Base-by-base conservation (phyloP, 768 basidiomycete species). In the Neoboletus subvelutipes region DNA sequence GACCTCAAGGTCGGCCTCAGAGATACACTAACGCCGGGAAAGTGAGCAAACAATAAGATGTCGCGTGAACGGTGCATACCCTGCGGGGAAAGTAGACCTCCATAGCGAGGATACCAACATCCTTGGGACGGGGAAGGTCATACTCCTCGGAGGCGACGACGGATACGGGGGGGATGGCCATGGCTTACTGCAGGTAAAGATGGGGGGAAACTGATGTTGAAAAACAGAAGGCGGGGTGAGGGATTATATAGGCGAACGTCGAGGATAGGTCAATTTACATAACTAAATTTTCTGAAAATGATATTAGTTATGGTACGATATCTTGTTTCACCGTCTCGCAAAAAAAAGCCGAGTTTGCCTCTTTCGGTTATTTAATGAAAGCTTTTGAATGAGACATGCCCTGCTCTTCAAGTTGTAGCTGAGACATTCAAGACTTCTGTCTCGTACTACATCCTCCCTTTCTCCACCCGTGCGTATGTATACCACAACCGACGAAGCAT, bases 1-100 rank as follows among this genome's bases (percentile, higher is more conserved):
- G 54, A 80, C 87, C 73, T 98, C 96, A 49, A 99, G 87, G 62
- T 91, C 95, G 52, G 88, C 85, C 76, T 98, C 94, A 10, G 94
- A 94, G 77, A 99, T 90, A 77, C 95, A 97, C 88, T 97, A 50
- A 10, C 9, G 41, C 12, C 29, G 49, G 52, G 15, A 22, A 36
- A 24, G 53, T 66, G 46, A 64, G 67, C 24, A 33, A 41, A 20
- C 28, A 24, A 5, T 0, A 3, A 54, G n/a, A 28, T 39, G 62
- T 62, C 57, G 50, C 63, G 55, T 50, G 57, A 50, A 28, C 41
- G 53, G 46, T 45, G 78, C 88, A 63, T 68, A 94, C 92, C 63
- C 92, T 83, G 74, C 84, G 88, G 52, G 94, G 95, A 78, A 96
- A 95, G 81, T 97, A 98, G 73, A 92, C 83, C 69, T 98, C 94